phyloP scores from a whole-genome alignment of 2,329 filamentous ascomycete genomes.

The Fusarium sp. region DNA sequence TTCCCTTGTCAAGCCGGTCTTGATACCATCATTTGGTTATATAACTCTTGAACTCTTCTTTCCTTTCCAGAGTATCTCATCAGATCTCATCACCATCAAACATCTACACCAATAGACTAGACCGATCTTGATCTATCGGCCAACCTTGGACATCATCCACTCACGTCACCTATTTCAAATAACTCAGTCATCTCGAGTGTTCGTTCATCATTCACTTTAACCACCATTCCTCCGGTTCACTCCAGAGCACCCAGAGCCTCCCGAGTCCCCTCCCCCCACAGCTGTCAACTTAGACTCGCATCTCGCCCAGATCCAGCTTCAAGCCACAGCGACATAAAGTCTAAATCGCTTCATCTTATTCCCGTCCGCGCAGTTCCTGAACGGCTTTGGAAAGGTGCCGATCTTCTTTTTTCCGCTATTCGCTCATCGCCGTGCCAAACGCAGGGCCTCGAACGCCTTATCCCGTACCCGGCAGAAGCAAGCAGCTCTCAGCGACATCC shows the following conservation, averaged over 20 bases:
- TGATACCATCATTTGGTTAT: slow-evolving; percentile 31
- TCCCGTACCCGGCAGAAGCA: slow-evolving; percentile 14
- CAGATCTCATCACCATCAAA: background rate
- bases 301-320: slow-evolving; percentile 9
- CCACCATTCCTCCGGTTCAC: slow-evolving; percentile 34
- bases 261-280: slow-evolving; percentile 19
- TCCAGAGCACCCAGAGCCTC: slow-evolving; percentile 13
- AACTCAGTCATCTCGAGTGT: background rate
- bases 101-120: slow-evolving; percentile 2
- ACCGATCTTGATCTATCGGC: slow-evolving; percentile 5
- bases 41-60: slow-evolving; percentile 25
- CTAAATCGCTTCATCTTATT: slow-evolving; percentile 19
- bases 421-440: slow-evolving; percentile 28
- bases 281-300: background rate
- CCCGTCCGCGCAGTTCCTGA: slow-evolving; percentile 9
- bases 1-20: slow-evolving; percentile 43
- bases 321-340: slow-evolving; percentile 19
- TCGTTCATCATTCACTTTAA: slow-evolving; percentile 23
- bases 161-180: slow-evolving; percentile 19
- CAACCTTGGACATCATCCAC: slow-evolving; percentile 7
- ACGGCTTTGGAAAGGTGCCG: slow-evolving; percentile 26
- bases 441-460: slow-evolving; percentile 35
- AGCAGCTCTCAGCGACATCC: background rate
- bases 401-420: background rate
- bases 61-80: slow-evolving; percentile 1